A percentile compares a stretch with the other conserved stretches of the same genome.
These are phyloP conservation scores for Claviceps maximensis DNA, from an alignment of 2,329 filamentous ascomycete species.

Conservation along the genomic window DNA sequence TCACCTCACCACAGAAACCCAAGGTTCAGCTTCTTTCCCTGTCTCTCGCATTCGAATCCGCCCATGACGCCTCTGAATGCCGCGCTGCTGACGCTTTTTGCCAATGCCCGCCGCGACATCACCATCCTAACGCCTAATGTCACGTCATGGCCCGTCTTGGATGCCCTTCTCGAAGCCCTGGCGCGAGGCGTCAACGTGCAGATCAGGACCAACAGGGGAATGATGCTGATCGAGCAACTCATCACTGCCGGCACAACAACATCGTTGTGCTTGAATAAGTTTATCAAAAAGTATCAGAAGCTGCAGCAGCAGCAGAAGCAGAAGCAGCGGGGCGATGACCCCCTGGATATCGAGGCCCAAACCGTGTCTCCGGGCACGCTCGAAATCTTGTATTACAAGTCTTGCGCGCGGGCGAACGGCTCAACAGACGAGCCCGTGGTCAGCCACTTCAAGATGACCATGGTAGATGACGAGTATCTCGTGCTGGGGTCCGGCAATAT, in stretches of 20 bases:
- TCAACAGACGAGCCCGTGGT: conserved; percentile 49
- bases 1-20: conserved; percentile 62
- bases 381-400: conserved; percentile 45
- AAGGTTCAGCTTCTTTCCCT: conserved; percentile 45
- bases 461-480: conserved; percentile 54
- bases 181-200: conserved; percentile 52
- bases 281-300: conserved; percentile 42
- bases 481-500: conserved; percentile 72
- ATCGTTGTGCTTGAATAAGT: conserved; percentile 43
- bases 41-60: conserved; percentile 32
- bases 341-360: conserved; percentile 29
- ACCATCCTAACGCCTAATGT: conserved; percentile 68
- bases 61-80: conserved; percentile 56
- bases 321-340: conserved; percentile 5
- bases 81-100: conserved; percentile 48
- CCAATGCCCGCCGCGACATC: conserved; percentile 43
- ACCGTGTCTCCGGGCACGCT: conserved; percentile 32
- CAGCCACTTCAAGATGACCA: conserved; percentile 64
- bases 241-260: conserved; percentile 67
- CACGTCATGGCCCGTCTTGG: conserved; percentile 52
- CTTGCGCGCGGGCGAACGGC: conserved; percentile 16
- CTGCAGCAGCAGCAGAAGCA: conserved; percentile 6
- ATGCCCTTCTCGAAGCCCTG: conserved; percentile 47
- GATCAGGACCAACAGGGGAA: conserved; percentile 51
- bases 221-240: conserved; percentile 74